Conservation (phyloP, 352 stramenopile genomes). For the Phytopythium cucurbitacearum region DNA sequence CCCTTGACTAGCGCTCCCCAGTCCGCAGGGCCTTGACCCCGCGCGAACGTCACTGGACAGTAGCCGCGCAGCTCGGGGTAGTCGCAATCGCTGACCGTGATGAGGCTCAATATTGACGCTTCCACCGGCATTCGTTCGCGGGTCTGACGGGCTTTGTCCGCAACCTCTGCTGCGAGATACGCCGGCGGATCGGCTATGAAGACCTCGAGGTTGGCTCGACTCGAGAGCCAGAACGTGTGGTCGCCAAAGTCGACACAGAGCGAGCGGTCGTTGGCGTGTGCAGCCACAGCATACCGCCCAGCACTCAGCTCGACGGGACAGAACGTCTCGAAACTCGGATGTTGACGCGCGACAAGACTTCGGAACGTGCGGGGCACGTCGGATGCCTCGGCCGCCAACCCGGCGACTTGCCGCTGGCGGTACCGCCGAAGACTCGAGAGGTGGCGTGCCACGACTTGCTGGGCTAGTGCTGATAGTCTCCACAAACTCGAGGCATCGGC, state of each 20-base stretch:
- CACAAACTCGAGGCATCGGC: slow-evolving; percentile 34
- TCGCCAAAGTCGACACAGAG: slow-evolving; percentile 39
- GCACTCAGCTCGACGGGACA: slow-evolving; percentile 55
- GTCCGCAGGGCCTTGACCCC: slow-evolving; percentile 9
- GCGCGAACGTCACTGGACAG: slow-evolving; percentile 63
- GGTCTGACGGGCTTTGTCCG: slow-evolving; percentile 24
- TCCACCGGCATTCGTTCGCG: slow-evolving; percentile 39
- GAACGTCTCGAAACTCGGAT: slow-evolving; percentile 39
- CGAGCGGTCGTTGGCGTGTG: slow-evolving; percentile 16
- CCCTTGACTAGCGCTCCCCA: slow-evolving; percentile 51
- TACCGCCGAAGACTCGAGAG: slow-evolving; percentile 8
- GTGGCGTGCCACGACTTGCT: slow-evolving; percentile 23
- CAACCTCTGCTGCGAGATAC: slow-evolving; percentile 31
- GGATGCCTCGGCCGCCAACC: slow-evolving; percentile 12
- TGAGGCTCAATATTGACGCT: slow-evolving; percentile 56
- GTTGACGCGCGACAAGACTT: slow-evolving; percentile 18
- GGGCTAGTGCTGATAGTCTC: slow-evolving; percentile 26
- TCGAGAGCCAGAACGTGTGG: slow-evolving; percentile 40
- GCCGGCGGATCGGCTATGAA: slow-evolving; percentile 26
- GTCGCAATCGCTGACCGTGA: slow-evolving; percentile 57
- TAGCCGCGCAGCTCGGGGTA: slow-evolving; percentile 74
- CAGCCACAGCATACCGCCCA: slow-evolving; percentile 26
- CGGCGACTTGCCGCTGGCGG: slow-evolving; percentile 22
- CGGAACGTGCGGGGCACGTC: slow-evolving; percentile 26
- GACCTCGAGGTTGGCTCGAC: slow-evolving; percentile 18